Percentiles rank a stretch among this genome's conserved stretches.
phyloP scores from a whole-genome alignment of 2,329 filamentous ascomycete genomes.

The Aspergillus sp. region DNA sequence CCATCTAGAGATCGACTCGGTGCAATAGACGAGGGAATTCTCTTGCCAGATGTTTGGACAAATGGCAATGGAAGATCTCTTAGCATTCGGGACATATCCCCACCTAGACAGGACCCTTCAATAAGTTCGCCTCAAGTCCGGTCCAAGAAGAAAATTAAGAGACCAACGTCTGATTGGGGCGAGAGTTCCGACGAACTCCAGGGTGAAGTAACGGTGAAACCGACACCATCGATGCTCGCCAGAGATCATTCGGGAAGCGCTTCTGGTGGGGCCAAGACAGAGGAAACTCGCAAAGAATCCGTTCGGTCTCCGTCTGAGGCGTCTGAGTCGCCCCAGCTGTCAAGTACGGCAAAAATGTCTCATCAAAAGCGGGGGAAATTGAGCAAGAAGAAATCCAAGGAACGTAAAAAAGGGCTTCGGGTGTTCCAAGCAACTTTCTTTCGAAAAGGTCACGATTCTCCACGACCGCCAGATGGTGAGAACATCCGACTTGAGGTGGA shows the following conservation, averaged over 20 bases:
- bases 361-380: not conserved
- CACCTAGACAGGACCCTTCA: not conserved
- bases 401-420: too few relatives aligned
- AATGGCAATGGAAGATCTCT: too few relatives aligned
- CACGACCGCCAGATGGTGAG: not conserved
- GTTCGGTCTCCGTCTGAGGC: conserved; percentile 21
- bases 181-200: conserved; percentile 44
- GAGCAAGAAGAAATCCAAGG: conserved; percentile 2
- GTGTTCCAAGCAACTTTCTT: not conserved
- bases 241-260: conserved; percentile 6
- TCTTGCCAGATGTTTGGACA: not conserved
- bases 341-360: conserved; percentile 11
- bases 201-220: conserved; percentile 32
- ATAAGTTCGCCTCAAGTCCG: not conserved
- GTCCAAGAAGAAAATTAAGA: not conserved
- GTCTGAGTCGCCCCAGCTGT: conserved; percentile 11
- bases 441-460: not conserved
- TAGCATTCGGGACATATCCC: too few relatives aligned
- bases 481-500: not conserved
- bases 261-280: conserved; percentile 2
- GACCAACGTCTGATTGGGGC: conserved; percentile 13
- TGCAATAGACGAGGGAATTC: not conserved
- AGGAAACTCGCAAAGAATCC: conserved; percentile 3
- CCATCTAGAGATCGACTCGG: not conserved
- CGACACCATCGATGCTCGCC: conserved; percentile 13